Percentiles rank a stretch among this genome's conserved stretches.
Evolutionary conservation across 1,139 yeast genomes (phyloP).

Genomic region (Magnusiomyces suaveolens): DNA sequence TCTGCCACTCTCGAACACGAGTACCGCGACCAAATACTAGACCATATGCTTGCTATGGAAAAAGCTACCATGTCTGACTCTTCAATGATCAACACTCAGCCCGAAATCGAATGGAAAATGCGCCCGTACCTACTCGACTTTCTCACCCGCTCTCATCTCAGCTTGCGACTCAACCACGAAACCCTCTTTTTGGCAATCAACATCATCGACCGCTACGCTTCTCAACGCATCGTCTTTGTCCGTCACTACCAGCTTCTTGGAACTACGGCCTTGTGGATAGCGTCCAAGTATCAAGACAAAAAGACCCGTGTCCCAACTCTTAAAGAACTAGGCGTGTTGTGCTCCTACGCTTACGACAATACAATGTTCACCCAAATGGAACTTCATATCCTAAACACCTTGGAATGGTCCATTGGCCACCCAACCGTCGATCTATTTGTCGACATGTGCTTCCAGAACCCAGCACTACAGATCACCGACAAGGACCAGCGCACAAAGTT

Average conservation of each 20-base stretch:
- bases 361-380: slow-evolving; percentile 96
- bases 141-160: slow-evolving; percentile 68
- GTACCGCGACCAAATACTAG: slow-evolving; percentile 31
- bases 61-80: slow-evolving; percentile 23
- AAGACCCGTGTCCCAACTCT: slow-evolving; percentile 78
- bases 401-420: slow-evolving; percentile 75
- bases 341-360: slow-evolving; percentile 77
- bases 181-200: slow-evolving; percentile 74
- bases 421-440: slow-evolving; percentile 39
- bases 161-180: slow-evolving; percentile 69
- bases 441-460: slow-evolving; percentile 25
- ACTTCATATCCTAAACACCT: slow-evolving; percentile 73
- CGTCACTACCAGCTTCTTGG: slow-evolving; percentile 91
- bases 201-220: slow-evolving; percentile 84
- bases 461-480: slow-evolving; percentile 13
- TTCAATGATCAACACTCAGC: slow-evolving; percentile 81
- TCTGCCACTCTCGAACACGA: slow-evolving; percentile 22
- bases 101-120: slow-evolving; percentile 91
- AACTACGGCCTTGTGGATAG: slow-evolving; percentile 90
- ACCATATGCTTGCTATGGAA: slow-evolving; percentile 31
- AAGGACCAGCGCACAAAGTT: slow-evolving; percentile 17
- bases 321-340: slow-evolving; percentile 64
- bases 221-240: slow-evolving; percentile 82
- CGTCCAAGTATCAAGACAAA: slow-evolving; percentile 89
- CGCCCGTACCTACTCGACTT: slow-evolving; percentile 82